phyloP scores from a whole-genome alignment of 2,329 filamentous ascomycete genomes.

The Epichloe brachyelytri region DNA sequence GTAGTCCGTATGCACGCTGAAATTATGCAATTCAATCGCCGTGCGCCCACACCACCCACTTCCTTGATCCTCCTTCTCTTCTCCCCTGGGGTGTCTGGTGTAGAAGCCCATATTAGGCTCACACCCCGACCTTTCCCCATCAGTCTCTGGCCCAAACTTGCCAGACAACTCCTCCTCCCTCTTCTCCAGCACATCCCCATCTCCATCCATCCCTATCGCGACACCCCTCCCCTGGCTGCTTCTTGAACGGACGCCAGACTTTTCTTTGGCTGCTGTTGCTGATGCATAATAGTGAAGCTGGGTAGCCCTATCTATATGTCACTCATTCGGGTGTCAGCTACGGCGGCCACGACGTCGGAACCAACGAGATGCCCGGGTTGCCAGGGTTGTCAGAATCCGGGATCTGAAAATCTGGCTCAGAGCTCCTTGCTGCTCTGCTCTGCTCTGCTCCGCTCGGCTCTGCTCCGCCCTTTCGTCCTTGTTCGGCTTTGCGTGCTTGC shows the following conservation, averaged over 20 bases:
- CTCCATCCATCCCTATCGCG: too few species aligned
- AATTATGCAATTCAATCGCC: not conserved
- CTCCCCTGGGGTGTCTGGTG: too few species aligned
- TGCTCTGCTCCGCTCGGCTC: too few species aligned
- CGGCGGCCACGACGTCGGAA: conserved; percentile 1
- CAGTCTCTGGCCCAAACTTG: not conserved
- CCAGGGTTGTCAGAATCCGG: not conserved
- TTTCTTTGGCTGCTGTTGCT: conserved; percentile 1
- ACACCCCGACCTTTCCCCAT: too few species aligned
- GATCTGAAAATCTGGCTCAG: not conserved
- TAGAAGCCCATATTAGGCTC: too few species aligned
- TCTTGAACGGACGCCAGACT: not conserved
- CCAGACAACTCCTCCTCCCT: not conserved
- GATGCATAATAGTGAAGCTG: conserved; percentile 2
- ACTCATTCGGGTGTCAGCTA: conserved; percentile 2
- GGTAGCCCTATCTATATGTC: conserved; percentile 8
- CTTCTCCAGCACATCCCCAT: not conserved
- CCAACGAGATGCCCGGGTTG: not conserved
- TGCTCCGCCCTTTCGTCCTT: too few species aligned
- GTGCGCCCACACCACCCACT: not conserved
- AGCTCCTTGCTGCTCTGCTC: not conserved
- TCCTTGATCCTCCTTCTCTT: not conserved
- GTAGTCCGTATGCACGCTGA: too few species aligned
- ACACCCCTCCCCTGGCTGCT: not conserved
- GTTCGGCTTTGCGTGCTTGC: not conserved